Conservation (phyloP, 352 stramenopile species). For the Globisporangium orthogonon region DNA sequence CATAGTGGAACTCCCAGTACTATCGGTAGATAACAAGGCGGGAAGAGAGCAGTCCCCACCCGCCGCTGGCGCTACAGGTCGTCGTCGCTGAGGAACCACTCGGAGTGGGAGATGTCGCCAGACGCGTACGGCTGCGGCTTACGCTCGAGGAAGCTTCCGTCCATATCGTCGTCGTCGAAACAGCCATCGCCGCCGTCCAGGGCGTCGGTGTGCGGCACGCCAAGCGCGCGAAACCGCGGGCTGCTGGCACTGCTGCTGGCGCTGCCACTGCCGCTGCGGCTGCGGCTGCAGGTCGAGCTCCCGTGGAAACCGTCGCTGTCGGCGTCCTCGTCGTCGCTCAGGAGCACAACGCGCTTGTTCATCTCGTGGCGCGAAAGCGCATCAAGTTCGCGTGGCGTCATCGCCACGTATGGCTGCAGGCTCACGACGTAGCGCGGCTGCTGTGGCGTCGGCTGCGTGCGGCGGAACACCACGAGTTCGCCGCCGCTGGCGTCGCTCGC, state of each 20-base stretch:
- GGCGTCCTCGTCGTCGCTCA: constrained; percentile 8
- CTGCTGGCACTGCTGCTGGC: constrained; percentile 20
- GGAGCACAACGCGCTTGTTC: constrained; percentile 7
- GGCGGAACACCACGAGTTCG: constrained; percentile 36
- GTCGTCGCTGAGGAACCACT: constrained; percentile 40
- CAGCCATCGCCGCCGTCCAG: constrained; percentile 18
- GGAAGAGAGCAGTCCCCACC: neutral
- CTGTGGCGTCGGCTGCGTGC: constrained; percentile 3
- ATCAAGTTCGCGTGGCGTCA: constrained; percentile 41
- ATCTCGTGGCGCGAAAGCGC: constrained; percentile 32
- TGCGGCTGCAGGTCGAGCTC: constrained; percentile 12
- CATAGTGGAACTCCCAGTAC: too few relatives aligned
- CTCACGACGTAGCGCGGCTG: constrained; percentile 14
- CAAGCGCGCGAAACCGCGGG: constrained; percentile 26
- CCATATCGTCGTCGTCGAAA: constrained; percentile 50
- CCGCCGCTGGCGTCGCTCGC: constrained; percentile 15
- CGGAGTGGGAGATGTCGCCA: constrained; percentile 32
- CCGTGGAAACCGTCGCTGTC: neutral
- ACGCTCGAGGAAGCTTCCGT: constrained; percentile 13
- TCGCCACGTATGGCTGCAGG: constrained; percentile 31
- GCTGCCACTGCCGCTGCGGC: constrained; percentile 19
- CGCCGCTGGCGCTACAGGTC: constrained; percentile 1
- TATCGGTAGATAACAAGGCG: too few relatives aligned
- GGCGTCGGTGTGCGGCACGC: constrained; percentile 23
- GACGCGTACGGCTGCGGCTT: constrained; percentile 26